Conservation (phyloP, 495 filamentous ascomycete species). For the Podospora pseudocomata region DNA sequence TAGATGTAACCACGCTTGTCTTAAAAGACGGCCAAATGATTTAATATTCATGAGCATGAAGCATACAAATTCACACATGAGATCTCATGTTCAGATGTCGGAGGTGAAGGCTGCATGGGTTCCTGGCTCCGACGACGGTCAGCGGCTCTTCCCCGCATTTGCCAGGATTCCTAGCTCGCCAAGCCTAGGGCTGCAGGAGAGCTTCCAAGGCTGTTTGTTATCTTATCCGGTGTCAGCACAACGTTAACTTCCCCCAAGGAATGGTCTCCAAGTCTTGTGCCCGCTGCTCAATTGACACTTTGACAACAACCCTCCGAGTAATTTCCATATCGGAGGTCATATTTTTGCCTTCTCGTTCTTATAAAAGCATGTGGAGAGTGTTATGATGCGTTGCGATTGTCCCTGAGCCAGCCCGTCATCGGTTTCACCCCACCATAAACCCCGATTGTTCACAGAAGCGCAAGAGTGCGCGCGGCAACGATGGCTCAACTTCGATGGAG, state of each 20-base stretch:
- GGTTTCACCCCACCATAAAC: background rate
- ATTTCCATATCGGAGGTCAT: background rate
- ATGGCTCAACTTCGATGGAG: constrained; percentile 18
- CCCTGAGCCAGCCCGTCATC: background rate
- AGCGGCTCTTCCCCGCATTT: background rate
- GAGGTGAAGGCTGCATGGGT: background rate
- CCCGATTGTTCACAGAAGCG: background rate
- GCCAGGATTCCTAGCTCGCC: background rate
- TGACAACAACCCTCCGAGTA: background rate
- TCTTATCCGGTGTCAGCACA: background rate
- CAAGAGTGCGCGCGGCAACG: background rate
- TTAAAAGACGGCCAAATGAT: background rate
- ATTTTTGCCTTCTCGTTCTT: background rate
- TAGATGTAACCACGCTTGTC: background rate
- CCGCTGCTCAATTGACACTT: background rate
- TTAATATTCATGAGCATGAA: background rate
- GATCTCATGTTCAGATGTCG: background rate
- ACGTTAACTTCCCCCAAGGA: constrained; percentile 1
- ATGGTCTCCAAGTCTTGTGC: background rate
- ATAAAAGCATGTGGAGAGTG: background rate
- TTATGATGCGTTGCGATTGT: background rate
- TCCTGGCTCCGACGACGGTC: background rate
- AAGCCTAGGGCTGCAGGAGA: background rate
- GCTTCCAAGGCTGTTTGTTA: background rate
- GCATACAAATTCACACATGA: background rate